Evolutionary conservation across 2,329 filamentous ascomycete species (phyloP).

Genomic region (Exophiala dermatitidis): DNA sequence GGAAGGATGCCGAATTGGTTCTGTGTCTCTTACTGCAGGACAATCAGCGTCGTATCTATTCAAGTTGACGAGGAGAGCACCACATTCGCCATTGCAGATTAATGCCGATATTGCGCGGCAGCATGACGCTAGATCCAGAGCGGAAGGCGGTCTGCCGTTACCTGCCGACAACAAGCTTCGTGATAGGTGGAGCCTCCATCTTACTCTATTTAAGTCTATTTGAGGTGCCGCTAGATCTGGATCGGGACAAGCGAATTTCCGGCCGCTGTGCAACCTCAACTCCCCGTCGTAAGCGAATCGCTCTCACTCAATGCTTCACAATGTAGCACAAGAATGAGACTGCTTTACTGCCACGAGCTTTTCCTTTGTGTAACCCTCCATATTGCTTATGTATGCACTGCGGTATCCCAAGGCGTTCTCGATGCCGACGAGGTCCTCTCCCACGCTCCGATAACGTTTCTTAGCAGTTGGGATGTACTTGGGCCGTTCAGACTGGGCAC

Average conservation of each 20-base stretch:
- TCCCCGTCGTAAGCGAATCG: neutral
- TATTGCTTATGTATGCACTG: neutral
- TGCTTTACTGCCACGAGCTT: neutral
- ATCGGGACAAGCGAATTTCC: slow-evolving; percentile 8
- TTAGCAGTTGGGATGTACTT: slow-evolving; percentile 44
- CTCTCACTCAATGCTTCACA: neutral
- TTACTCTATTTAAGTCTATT: no score
- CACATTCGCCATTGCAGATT: neutral
- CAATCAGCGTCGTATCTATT: neutral
- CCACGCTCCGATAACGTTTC: slow-evolving; percentile 24
- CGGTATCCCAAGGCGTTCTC: slow-evolving; percentile 4
- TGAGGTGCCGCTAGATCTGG: neutral
- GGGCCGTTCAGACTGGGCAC: slow-evolving; percentile 55
- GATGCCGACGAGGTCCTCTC: neutral
- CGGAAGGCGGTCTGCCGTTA: slow-evolving; percentile 2
- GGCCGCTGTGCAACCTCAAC: neutral
- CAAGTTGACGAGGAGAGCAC: neutral
- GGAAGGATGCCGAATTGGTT: neutral
- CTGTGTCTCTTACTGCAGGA: neutral
- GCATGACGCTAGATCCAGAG: slow-evolving; percentile 8
- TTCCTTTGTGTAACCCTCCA: slow-evolving; percentile 1
- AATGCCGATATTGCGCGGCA: slow-evolving; percentile 3
- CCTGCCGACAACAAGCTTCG: no score
- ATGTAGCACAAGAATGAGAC: slow-evolving; percentile 11
- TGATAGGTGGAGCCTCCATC: no score